Percentiles rank a stretch among this genome's conserved stretches.
These are phyloP conservation scores for Botrytis tulipae DNA, from an alignment of 2,329 filamentous ascomycete species.

Conservation along the genomic window DNA sequence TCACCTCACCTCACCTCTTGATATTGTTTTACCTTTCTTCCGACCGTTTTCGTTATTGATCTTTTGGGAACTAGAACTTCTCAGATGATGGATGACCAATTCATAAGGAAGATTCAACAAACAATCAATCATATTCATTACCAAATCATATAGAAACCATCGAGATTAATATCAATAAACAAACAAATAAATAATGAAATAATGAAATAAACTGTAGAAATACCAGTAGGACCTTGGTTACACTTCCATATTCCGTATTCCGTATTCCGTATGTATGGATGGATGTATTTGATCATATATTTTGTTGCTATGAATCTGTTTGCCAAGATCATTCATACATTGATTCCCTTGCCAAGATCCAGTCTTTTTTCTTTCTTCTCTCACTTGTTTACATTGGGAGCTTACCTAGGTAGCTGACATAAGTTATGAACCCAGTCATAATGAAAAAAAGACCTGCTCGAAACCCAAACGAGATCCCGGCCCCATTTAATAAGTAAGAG, in stretches of 20 bases:
- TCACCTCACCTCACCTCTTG: background rate
- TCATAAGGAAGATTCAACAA: too few species aligned
- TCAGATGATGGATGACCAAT: background rate
- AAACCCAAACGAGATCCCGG: background rate
- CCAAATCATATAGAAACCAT: too few species aligned
- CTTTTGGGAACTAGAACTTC: background rate
- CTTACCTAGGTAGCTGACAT: background rate
- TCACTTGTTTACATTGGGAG: background rate
- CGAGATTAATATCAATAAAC: background rate
- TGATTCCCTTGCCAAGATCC: background rate
- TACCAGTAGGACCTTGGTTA: background rate
- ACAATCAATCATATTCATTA: background rate
- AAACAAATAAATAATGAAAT: background rate
- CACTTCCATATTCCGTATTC: too few species aligned
- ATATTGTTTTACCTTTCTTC: background rate
- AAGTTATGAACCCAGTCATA: background rate
- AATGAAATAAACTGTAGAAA: too few species aligned
- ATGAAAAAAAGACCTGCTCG: background rate
- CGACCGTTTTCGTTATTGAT: background rate
- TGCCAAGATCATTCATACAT: slow-evolving; percentile 1
- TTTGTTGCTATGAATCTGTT: background rate
- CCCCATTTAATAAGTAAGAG: background rate
- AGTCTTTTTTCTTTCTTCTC: background rate
- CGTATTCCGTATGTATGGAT: too few species aligned
- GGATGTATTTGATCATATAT: background rate